A percentile compares a stretch with the other conserved stretches of the same genome.
Evolutionary conservation across 108 stramenopile species (phyloP).

Genomic region (Cyclotella baltica): DNA sequence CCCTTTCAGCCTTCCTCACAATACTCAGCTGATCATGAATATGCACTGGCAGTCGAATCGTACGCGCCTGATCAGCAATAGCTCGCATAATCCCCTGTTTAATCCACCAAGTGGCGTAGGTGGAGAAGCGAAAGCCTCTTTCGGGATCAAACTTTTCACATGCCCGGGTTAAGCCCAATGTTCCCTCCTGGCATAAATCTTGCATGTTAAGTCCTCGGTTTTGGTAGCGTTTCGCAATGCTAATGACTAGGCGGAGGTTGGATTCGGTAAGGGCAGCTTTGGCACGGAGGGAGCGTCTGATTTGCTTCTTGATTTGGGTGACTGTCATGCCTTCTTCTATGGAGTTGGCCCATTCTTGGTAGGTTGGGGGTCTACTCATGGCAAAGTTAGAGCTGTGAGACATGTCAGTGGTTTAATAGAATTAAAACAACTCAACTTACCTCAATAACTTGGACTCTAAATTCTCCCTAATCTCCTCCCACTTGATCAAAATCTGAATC

Average conservation of each 20-base stretch:
- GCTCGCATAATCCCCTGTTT: conserved; percentile 95
- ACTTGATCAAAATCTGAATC: conserved; percentile 86
- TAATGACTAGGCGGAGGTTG: conserved; percentile 91
- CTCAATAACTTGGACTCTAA: conserved; percentile 75
- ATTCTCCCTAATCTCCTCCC: conserved; percentile 74
- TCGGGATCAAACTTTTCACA: conserved; percentile 97
- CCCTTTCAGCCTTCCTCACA: conserved; percentile 73
- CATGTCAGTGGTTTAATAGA: not conserved
- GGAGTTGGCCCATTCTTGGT: conserved; percentile 84
- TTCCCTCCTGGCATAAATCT: conserved; percentile 96
- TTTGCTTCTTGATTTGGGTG: conserved; percentile 88
- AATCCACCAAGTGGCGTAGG: conserved; percentile 99
- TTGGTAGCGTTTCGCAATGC: conserved; percentile 91
- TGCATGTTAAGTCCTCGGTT: conserved; percentile 83
- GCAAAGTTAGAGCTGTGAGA: not conserved
- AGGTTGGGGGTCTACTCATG: conserved; percentile 74
- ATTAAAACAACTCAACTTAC: conserved; percentile 50
- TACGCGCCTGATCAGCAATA: conserved; percentile 92
- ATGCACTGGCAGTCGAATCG: conserved; percentile 93
- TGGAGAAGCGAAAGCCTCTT: conserved; percentile 93
- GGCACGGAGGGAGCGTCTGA: conserved; percentile 83
- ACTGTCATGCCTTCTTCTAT: conserved; percentile 79
- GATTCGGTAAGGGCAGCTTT: conserved; percentile 88
- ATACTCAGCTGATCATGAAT: conserved; percentile 85
- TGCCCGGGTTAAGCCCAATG: conserved; percentile 91